A percentile compares a stretch with the other conserved stretches of the same genome.
Conservation (phyloP, 2,329 filamentous ascomycete species). For the Corniculantispora saksenae region DNA sequence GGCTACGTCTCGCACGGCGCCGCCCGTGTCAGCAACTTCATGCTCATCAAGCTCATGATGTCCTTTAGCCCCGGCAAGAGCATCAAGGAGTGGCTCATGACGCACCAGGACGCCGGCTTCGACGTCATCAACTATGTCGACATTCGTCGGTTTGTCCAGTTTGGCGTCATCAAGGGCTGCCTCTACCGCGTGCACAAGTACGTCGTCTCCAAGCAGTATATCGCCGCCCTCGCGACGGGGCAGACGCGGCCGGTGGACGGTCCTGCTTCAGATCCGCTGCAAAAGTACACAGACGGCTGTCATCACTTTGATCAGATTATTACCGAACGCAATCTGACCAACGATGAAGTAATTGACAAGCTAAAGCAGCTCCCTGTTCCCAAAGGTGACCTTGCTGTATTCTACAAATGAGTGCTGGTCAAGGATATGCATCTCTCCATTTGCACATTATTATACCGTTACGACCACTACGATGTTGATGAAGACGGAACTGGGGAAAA, state of each 20-base stretch:
- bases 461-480: neutral
- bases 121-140: constrained; percentile 76
- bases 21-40: constrained; percentile 55
- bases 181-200: constrained; percentile 93
- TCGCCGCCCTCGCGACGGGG: constrained; percentile 57
- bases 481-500: neutral
- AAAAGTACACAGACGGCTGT: constrained; percentile 71
- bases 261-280: constrained; percentile 50
- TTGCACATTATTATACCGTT: neutral
- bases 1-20: constrained; percentile 68
- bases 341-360: constrained; percentile 69
- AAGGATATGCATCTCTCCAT: neutral
- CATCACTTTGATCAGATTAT: constrained; percentile 83
- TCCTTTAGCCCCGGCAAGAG: constrained; percentile 80
- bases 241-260: constrained; percentile 42
- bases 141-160: constrained; percentile 88
- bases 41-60: constrained; percentile 81
- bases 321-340: constrained; percentile 70
- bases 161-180: constrained; percentile 93
- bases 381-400: constrained; percentile 53
- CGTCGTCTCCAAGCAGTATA: constrained; percentile 68
- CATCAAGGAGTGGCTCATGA: constrained; percentile 83
- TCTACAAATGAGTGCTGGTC: constrained; percentile 47
- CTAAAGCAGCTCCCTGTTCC: constrained; percentile 59
- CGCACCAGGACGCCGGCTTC: constrained; percentile 66